Conservation (phyloP, 306 rosid genomes). For the Coriaria nepalensis region DNA sequence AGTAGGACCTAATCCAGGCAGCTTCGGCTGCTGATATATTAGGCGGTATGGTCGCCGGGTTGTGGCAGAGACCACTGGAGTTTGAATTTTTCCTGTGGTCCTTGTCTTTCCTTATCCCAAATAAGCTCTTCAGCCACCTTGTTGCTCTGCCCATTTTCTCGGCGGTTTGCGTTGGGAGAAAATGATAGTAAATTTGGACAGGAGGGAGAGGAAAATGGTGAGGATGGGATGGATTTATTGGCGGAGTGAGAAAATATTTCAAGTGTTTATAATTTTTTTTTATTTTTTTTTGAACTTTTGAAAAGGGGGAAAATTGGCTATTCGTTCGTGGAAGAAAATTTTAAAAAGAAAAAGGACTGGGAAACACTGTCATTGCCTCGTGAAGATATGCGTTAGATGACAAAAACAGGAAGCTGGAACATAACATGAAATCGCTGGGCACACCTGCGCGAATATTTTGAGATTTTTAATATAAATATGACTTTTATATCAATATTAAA, state of each 20-base stretch:
- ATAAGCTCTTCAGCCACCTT: slow-evolving; percentile 63
- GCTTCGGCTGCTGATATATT: slow-evolving; percentile 67
- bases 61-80: slow-evolving; percentile 31
- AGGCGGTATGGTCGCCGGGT: slow-evolving; percentile 66
- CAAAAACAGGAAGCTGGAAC: slow-evolving; percentile 36
- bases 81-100: slow-evolving; percentile 22
- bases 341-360: background rate
- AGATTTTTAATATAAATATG: too few relatives aligned
- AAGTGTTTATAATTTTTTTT: slow-evolving; percentile 3
- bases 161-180: background rate
- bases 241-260: background rate
- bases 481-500: too few relatives aligned
- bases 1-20: slow-evolving; percentile 56
- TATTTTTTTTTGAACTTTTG: slow-evolving; percentile 2
- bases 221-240: background rate
- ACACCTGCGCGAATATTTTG: slow-evolving; percentile 1
- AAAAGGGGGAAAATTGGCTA: background rate
- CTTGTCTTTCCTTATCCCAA: slow-evolving; percentile 49
- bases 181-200: background rate
- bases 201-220: background rate
- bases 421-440: slow-evolving; percentile 15
- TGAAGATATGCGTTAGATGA: slow-evolving; percentile 41
- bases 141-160: slow-evolving; percentile 58
- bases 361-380: slow-evolving; percentile 26
- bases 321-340: background rate